Percentiles rank a stretch among this genome's conserved stretches.
Evolutionary conservation across 202 grass and related monocot genomes (phyloP).

Genomic region (Bolboschoenoplectus hybrid): DNA sequence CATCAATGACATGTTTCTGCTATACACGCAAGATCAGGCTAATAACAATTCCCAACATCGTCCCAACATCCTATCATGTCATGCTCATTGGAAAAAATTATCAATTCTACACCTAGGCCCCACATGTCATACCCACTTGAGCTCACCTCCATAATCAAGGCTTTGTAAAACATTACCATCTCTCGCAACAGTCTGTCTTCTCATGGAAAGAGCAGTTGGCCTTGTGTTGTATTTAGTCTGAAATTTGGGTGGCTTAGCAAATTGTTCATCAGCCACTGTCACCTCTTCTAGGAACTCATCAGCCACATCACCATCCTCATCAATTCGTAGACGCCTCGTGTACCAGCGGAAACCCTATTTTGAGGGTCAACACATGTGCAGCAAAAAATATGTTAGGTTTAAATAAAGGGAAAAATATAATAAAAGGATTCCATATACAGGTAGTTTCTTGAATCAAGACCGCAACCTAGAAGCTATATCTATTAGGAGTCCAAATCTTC

Average conservation of each 20-base stretch:
- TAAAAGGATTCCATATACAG: not conserved
- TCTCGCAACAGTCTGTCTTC: conserved; percentile 47
- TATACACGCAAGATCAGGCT: not conserved
- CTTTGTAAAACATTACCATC: conserved; percentile 66
- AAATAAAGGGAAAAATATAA: not conserved
- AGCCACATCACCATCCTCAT: conserved; percentile 87
- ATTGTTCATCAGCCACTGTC: conserved; percentile 36
- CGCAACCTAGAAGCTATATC: not conserved
- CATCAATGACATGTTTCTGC: conserved; percentile 15
- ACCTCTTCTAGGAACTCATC: conserved; percentile 84
- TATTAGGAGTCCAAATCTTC: not conserved
- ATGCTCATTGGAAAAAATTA: conserved; percentile 16
- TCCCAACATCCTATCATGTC: not conserved
- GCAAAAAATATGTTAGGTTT: not conserved
- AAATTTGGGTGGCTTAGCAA: conserved; percentile 50
- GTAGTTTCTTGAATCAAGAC: not conserved
- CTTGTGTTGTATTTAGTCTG: conserved; percentile 63
- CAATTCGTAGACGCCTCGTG: conserved; percentile 76
- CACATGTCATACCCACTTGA: conserved; percentile 52
- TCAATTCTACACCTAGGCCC: conserved; percentile 29
- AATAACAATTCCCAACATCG: conserved; percentile 6
- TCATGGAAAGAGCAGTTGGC: conserved; percentile 52
- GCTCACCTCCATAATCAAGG: conserved; percentile 57
- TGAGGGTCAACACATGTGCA: not conserved
- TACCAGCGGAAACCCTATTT: conserved; percentile 90